Base-by-base conservation (phyloP, 1,284 basidiomycete genomes). In the Apiotrichum gracile region DNA sequence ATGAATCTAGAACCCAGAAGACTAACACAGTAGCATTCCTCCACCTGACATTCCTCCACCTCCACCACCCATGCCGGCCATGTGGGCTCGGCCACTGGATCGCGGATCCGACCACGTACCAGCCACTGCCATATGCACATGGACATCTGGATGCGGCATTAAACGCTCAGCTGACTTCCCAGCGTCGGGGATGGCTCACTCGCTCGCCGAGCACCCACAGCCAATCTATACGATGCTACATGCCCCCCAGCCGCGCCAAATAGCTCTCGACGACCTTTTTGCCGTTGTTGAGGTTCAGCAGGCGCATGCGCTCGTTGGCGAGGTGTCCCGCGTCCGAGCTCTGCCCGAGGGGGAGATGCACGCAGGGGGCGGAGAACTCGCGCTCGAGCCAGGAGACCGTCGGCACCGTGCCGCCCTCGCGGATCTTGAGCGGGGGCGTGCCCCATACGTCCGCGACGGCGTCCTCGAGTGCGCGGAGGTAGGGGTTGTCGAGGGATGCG, bases 311-410 rank as follows among this genome's bases (percentile, higher is more conserved):
- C 65, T 78, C 77, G 56, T 78, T 77, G 4, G 75, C 69, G 40
- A 77, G 54, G 62, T 77, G 75, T 0, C 74, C 75, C 46, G 71
- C 69, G 47, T 73, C 72, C 14, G 60, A 64, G 24, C 63, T 62
- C 58, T 76, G 71, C 14, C 73, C 73, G 3, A 74, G 57, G 0
- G 74, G 73, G 17, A 75, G 52, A 64, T 75, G 73, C 21, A 75
- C 73, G 57, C 72, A 75, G 9, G 72, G 73, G 0, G 78, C 79
- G 4, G 67, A 66, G 46, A 98, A 91, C 67, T 87, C 85, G 66
- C 93, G 90, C 73, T 97, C 94, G 3, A 98, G 79, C 73, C 86
- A 92, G 0, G 91, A 91, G 1, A 97, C 83, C 1, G 89, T 90
- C 1, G 92, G 92, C 47, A 92, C 91, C 0, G 67, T 74, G 26